A percentile compares a stretch with the other conserved stretches of the same genome.
Evolutionary conservation across 441 rosid genomes (phyloP).

Genomic region (Omphalea diandra): DNA sequence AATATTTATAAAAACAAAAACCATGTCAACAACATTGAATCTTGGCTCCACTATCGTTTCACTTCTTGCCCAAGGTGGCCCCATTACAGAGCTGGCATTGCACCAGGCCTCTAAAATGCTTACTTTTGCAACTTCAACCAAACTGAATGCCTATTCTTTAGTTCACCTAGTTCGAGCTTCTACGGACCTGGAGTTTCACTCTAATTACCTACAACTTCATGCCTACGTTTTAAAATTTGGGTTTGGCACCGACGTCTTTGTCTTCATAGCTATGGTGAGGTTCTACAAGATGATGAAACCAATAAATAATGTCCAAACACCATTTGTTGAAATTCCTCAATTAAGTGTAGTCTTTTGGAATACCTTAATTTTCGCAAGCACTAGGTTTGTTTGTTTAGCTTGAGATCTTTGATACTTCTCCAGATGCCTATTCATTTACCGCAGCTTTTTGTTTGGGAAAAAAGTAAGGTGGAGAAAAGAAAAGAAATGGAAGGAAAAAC

Average conservation of each 20-base stretch:
- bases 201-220: constrained; percentile 63
- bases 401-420: constrained; percentile 40
- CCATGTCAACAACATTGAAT: constrained; percentile 6
- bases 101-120: constrained; percentile 31
- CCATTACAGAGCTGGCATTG: constrained; percentile 20
- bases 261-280: constrained; percentile 50
- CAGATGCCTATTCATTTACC: constrained; percentile 62
- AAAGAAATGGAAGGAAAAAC: too few relatives aligned
- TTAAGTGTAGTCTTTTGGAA: constrained; percentile 80
- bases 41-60: constrained; percentile 22
- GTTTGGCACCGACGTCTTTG: constrained; percentile 46
- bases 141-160: constrained; percentile 38
- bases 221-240: constrained; percentile 53
- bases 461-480: too few relatives aligned
- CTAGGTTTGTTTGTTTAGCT: constrained; percentile 53
- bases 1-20: not conserved
- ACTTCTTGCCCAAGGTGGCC: constrained; percentile 23
- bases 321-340: constrained; percentile 80
- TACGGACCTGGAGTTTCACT: constrained; percentile 39
- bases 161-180: constrained; percentile 57
- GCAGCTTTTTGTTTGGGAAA: constrained; percentile 65
- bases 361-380: constrained; percentile 60
- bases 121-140: constrained; percentile 27
- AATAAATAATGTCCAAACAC: constrained; percentile 36
- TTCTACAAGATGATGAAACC: constrained; percentile 40